phyloP scores from a whole-genome alignment of 345 rosid species.

The Combretum micranthum region DNA sequence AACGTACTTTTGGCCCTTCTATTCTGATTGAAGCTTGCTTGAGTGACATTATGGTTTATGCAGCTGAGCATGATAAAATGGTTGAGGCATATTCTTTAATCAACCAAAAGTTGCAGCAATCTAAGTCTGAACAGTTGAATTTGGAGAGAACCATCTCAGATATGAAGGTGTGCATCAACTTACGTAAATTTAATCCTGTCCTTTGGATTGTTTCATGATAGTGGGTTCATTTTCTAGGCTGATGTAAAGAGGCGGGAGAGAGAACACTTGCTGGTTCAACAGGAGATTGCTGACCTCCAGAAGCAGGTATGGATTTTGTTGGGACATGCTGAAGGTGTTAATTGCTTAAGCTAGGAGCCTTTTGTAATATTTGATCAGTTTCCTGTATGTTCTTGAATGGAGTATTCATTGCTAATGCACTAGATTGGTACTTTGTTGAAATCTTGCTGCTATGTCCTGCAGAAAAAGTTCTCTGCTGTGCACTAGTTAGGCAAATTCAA shows the following conservation, averaged over 20 bases:
- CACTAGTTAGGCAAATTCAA: too few species aligned
- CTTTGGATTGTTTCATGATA: background rate
- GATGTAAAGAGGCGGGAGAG: constrained; percentile 80
- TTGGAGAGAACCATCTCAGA: constrained; percentile 66
- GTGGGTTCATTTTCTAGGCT: constrained; percentile 36
- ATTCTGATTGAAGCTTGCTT: too few species aligned
- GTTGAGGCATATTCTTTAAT: constrained; percentile 68
- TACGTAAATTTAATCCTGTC: constrained; percentile 7
- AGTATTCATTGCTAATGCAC: too few species aligned
- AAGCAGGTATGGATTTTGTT: constrained; percentile 44
- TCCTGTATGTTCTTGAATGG: too few species aligned
- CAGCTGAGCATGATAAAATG: constrained; percentile 91
- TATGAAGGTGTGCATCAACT: constrained; percentile 47
- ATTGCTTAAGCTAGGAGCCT: too few species aligned
- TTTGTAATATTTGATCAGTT: too few species aligned
- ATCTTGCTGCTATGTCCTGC: too few species aligned
- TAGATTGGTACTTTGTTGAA: too few species aligned
- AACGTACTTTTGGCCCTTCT: too few species aligned
- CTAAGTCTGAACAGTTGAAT: constrained; percentile 55
- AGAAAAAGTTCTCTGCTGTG: too few species aligned
- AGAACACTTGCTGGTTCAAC: constrained; percentile 53
- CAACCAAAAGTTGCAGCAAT: constrained; percentile 68
- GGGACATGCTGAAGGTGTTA: background rate
- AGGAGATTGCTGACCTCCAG: constrained; percentile 80
- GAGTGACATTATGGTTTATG: constrained; percentile 11